Percentiles rank a stretch among this genome's conserved stretches.
These are phyloP conservation scores for Cymbopogon citratus DNA, from an alignment of 176 grass and related monocot species.

Conservation along the genomic window DNA sequence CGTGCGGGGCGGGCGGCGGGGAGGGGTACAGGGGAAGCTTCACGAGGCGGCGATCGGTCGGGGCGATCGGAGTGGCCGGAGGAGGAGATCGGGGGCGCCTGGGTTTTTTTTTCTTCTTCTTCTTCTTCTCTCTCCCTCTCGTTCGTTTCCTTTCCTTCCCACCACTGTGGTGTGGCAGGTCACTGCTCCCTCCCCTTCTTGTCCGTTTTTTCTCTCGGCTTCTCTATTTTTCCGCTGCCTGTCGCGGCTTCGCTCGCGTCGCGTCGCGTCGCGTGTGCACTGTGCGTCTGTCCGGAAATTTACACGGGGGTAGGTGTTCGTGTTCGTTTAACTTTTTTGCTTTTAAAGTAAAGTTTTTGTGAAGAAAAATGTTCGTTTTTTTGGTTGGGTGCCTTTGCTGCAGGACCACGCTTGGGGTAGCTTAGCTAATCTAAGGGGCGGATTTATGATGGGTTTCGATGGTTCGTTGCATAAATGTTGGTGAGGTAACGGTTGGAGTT, in stretches of 20 bases:
- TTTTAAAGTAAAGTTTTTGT: neutral
- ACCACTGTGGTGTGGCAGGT: conserved; percentile 35
- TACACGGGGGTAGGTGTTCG: conserved; percentile 20
- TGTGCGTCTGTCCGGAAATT: conserved; percentile 33
- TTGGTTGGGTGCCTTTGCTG: neutral
- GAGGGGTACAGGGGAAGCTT: conserved; percentile 22
- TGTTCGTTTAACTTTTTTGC: neutral
- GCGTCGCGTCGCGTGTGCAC: too few species aligned
- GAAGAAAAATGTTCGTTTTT: too few species aligned
- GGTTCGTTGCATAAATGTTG: conserved; percentile 2
- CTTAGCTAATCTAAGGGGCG: neutral
- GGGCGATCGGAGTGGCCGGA: conserved; percentile 31
- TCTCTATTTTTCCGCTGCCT: conserved; percentile 23
- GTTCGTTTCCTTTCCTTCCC: conserved; percentile 33
- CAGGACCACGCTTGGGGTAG: conserved; percentile 23
- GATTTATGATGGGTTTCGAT: neutral
- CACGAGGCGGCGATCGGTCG: conserved; percentile 31
- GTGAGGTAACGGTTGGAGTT: conserved; percentile 21
- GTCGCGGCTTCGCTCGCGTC: neutral
- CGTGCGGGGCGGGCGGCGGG: conserved; percentile 1
- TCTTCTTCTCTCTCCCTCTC: neutral
- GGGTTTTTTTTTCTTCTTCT: conserved; percentile 10
- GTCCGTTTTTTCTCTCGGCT: neutral
- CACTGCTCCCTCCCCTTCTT: conserved; percentile 8
- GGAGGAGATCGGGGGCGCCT: conserved; percentile 36